phyloP scores from a whole-genome alignment of 164 flowering plant genomes.

The Stephania japonica region DNA sequence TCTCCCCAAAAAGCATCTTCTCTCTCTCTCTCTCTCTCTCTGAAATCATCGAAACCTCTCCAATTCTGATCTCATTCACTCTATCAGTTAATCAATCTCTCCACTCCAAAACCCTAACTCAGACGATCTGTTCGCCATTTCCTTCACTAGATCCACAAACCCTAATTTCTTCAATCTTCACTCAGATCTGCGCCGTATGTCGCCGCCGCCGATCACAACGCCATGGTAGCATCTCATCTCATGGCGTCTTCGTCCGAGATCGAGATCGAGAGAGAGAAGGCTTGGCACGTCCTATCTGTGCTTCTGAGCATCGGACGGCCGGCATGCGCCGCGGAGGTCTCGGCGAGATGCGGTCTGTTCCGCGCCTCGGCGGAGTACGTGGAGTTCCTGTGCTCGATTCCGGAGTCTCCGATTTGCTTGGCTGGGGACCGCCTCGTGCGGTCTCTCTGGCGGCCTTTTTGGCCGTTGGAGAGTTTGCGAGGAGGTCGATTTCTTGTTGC shows the following conservation, averaged over 20 bases:
- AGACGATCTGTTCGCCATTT: not conserved
- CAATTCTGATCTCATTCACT: no score
- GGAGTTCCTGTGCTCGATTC: constrained; percentile 33
- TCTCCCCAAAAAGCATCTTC: not conserved
- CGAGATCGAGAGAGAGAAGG: constrained; percentile 21
- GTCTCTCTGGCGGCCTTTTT: constrained; percentile 17
- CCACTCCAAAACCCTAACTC: constrained; percentile 5
- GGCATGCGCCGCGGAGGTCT: constrained; percentile 25
- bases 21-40: constrained; percentile 11
- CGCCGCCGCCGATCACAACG: not conserved
- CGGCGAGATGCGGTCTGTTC: constrained; percentile 25
- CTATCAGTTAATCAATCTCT: constrained; percentile 8
- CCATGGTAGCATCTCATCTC: constrained; percentile 17
- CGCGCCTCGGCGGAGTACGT: constrained; percentile 23
- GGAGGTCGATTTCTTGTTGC: constrained; percentile 1
- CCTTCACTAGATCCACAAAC: not conserved
- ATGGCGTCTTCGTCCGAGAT: constrained; percentile 1
- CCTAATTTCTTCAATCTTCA: constrained; percentile 8
- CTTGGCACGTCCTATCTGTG: constrained; percentile 31
- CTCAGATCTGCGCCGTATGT: not conserved
- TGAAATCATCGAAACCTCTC: constrained; percentile 1
- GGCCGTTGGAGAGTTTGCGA: constrained; percentile 16
- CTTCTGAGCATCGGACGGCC: constrained; percentile 34
- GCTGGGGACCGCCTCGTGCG: constrained; percentile 19
- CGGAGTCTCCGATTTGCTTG: constrained; percentile 35